phyloP scores from a whole-genome alignment of 768 basidiomycete species.

The Pulveroboletus sp. region DNA sequence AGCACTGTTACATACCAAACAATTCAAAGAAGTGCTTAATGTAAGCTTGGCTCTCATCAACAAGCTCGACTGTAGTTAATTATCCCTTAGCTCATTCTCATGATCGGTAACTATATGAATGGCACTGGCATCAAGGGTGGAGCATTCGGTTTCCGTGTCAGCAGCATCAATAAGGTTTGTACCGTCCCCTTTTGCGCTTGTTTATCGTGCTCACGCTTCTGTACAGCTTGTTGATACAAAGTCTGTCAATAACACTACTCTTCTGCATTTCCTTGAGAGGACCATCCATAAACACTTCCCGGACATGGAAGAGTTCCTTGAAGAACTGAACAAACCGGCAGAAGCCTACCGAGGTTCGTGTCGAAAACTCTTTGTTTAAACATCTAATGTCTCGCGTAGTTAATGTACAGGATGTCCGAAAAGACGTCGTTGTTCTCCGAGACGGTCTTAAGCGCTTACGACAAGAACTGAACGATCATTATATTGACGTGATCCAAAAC shows the following conservation, averaged over 20 bases:
- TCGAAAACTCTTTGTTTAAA: neutral
- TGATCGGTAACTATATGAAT: constrained; percentile 98
- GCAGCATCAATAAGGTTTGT: constrained; percentile 91
- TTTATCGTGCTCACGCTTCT: constrained; percentile 1
- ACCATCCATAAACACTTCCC: constrained; percentile 86
- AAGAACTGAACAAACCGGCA: constrained; percentile 83
- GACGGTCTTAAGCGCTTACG: constrained; percentile 76
- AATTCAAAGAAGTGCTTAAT: constrained; percentile 86
- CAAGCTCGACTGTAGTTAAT: constrained; percentile 1
- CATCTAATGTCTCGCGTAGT: constrained; percentile 42
- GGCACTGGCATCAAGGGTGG: constrained; percentile 94
- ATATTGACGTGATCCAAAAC: constrained; percentile 60
- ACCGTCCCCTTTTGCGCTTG: neutral
- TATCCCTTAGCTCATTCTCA: constrained; percentile 66
- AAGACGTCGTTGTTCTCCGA: constrained; percentile 65
- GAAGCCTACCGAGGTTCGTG: constrained; percentile 84
- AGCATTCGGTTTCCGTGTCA: constrained; percentile 94
- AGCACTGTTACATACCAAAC: constrained; percentile 71
- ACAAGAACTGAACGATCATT: constrained; percentile 75
- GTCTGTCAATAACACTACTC: constrained; percentile 87
- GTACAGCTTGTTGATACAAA: constrained; percentile 92
- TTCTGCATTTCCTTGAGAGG: constrained; percentile 90
- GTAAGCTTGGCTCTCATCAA: constrained; percentile 39
- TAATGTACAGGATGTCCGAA: constrained; percentile 81
- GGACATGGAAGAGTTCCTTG: constrained; percentile 80